phyloP scores from a whole-genome alignment of 345 rosid genomes.

The Gossypium arboreum region DNA sequence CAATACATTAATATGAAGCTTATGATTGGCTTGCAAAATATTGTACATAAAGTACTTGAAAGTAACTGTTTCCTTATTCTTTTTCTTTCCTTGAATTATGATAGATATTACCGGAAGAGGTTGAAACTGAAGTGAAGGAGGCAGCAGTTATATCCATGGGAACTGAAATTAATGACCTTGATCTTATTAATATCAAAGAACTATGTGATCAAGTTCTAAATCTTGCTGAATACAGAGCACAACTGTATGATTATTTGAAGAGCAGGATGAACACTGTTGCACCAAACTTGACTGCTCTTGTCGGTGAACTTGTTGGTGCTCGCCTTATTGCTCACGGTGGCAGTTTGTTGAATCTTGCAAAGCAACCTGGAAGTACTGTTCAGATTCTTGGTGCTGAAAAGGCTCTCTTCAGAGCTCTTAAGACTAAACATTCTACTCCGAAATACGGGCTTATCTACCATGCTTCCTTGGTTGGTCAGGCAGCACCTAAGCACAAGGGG shows the following conservation, averaged over 20 bases:
- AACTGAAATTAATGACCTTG: constrained; percentile 32
- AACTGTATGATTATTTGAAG: constrained; percentile 78
- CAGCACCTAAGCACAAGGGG: constrained; percentile 78
- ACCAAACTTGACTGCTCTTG: constrained; percentile 89
- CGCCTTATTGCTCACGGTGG: constrained; percentile 94
- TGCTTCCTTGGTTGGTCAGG: constrained; percentile 90
- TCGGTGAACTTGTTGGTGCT: constrained; percentile 97
- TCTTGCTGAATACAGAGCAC: constrained; percentile 86
- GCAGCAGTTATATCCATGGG: constrained; percentile 93
- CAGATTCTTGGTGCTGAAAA: constrained; percentile 96
- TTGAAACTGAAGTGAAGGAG: constrained; percentile 75
- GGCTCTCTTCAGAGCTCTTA: constrained; percentile 88
- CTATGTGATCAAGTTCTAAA: constrained; percentile 77
- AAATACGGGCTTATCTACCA: constrained; percentile 67
- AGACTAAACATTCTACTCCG: constrained; percentile 67
- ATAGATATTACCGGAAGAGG: constrained; percentile 64
- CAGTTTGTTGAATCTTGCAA: constrained; percentile 79
- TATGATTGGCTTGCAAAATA: background rate
- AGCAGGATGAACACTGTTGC: constrained; percentile 86
- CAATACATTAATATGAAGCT: background rate
- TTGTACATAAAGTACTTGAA: background rate
- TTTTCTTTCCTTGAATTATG: background rate
- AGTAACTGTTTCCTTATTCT: background rate
- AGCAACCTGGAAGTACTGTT: constrained; percentile 90
- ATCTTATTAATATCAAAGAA: constrained; percentile 41